These are phyloP conservation scores for Meredithiella fracta DNA, from an alignment of 2,329 filamentous ascomycete species.

Conservation along the genomic window DNA sequence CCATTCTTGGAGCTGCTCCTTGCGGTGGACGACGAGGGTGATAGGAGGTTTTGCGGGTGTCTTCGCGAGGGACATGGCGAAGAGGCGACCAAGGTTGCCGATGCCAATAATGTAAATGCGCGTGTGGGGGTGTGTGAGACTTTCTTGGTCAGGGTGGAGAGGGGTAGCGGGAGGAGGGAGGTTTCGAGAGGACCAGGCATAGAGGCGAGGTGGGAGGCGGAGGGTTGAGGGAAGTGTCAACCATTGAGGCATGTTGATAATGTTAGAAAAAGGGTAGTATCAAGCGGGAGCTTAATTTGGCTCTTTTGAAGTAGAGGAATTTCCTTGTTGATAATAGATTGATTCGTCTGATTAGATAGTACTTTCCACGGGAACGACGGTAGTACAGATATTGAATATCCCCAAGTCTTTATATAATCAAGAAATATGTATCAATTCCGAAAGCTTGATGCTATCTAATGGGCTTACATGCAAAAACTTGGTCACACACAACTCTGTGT, in stretches of 20 bases:
- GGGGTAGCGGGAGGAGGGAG: not conserved
- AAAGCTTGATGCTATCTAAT: no score
- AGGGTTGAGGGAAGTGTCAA: conserved; percentile 9
- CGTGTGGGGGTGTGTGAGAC: conserved; percentile 7
- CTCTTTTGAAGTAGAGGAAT: no score
- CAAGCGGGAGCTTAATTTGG: no score
- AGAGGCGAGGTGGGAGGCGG: conserved; percentile 9
- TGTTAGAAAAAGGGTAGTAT: not conserved
- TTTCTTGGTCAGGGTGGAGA: conserved; percentile 14
- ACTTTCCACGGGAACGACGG: no score
- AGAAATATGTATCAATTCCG: no score
- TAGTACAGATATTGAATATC: no score
- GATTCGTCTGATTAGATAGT: no score
- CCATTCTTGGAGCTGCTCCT: conserved; percentile 34
- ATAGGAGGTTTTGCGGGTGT: conserved; percentile 49
- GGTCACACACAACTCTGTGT: not conserved
- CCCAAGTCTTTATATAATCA: no score
- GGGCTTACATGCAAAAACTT: no score
- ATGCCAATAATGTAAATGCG: conserved; percentile 64
- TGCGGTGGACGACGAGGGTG: conserved; percentile 62
- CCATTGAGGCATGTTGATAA: conserved; percentile 7
- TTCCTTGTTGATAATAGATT: no score
- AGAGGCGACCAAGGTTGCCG: conserved; percentile 66
- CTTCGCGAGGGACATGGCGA: conserved; percentile 54
- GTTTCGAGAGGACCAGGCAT: conserved; percentile 14